Conservation (phyloP, 148 eudicot genomes). For the Rhododendron henanense region DNA sequence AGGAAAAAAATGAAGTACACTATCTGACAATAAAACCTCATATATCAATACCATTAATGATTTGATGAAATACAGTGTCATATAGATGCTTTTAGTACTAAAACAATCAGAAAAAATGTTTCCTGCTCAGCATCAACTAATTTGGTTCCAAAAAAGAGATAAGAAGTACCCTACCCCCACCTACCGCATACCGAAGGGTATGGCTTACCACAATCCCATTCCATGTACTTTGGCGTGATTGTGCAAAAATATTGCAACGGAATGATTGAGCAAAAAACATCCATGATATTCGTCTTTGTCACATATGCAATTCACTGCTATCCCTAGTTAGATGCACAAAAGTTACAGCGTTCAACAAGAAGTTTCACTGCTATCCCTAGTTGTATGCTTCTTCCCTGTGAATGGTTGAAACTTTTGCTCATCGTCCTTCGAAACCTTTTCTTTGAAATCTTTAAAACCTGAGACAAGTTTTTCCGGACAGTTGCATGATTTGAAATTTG, state of each 20-base stretch:
- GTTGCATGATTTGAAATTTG: not conserved
- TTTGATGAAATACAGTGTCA: too few species aligned
- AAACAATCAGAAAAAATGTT: too few species aligned
- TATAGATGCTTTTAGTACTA: too few species aligned
- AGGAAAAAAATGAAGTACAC: too few species aligned
- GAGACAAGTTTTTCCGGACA: not conserved
- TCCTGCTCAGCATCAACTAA: too few species aligned
- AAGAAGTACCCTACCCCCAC: too few species aligned
- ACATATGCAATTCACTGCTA: not conserved
- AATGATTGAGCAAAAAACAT: not conserved
- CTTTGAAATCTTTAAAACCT: not conserved
- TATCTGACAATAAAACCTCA: too few species aligned
- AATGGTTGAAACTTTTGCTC: conserved; percentile 12
- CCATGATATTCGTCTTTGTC: not conserved
- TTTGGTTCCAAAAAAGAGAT: too few species aligned
- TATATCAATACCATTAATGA: too few species aligned
- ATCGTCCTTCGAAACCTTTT: not conserved
- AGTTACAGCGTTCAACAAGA: not conserved
- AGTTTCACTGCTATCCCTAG: not conserved
- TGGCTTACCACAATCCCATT: not conserved
- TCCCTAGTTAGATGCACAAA: not conserved
- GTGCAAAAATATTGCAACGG: not conserved
- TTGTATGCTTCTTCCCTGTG: conserved; percentile 15
- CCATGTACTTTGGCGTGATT: too few species aligned
- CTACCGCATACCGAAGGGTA: too few species aligned